phyloP scores from a whole-genome alignment of 495 filamentous ascomycete genomes.

The Hypoxylon perforatum region DNA sequence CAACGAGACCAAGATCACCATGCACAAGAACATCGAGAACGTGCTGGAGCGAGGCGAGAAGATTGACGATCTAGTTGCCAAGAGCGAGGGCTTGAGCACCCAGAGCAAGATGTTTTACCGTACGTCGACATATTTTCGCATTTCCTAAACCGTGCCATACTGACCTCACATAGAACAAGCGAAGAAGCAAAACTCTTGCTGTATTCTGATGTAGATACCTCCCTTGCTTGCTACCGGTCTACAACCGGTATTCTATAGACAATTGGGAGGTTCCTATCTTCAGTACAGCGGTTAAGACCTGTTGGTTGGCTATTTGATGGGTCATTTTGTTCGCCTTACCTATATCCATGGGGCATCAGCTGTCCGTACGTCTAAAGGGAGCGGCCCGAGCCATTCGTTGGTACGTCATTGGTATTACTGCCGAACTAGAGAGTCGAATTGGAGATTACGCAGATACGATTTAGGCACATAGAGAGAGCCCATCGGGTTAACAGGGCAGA shows the following conservation, averaged over 20 bases:
- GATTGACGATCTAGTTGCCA: constrained; percentile 87
- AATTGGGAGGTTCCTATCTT: constrained; percentile 24
- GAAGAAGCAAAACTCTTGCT: constrained; percentile 98
- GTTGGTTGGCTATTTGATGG: constrained; percentile 17
- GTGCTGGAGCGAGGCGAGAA: constrained; percentile 91
- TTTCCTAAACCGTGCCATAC: neutral
- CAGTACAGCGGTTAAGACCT: constrained; percentile 36
- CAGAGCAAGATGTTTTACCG: constrained; percentile 99
- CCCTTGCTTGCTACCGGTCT: neutral
- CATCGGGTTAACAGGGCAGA: constrained; percentile 6
- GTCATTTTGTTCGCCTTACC: constrained; percentile 33
- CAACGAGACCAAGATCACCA: constrained; percentile 96
- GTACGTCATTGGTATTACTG: constrained; percentile 15
- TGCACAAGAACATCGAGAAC: constrained; percentile 95
- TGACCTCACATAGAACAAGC: constrained; percentile 62
- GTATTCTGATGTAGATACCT: constrained; percentile 76
- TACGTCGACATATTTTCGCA: constrained; percentile 48
- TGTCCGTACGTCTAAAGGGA: constrained; percentile 7
- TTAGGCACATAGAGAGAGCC: constrained; percentile 30
- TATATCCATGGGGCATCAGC: constrained; percentile 19
- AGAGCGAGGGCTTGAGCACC: constrained; percentile 85
- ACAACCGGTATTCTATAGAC: constrained; percentile 7
- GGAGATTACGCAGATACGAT: constrained; percentile 25
- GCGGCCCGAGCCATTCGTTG: constrained; percentile 33
- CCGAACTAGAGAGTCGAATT: constrained; percentile 8